Evolutionary conservation across 2,329 filamentous ascomycete genomes (phyloP), one percentile per base, ranked within the genome.

Genomic region (Microcyclosporella mali): DNA sequence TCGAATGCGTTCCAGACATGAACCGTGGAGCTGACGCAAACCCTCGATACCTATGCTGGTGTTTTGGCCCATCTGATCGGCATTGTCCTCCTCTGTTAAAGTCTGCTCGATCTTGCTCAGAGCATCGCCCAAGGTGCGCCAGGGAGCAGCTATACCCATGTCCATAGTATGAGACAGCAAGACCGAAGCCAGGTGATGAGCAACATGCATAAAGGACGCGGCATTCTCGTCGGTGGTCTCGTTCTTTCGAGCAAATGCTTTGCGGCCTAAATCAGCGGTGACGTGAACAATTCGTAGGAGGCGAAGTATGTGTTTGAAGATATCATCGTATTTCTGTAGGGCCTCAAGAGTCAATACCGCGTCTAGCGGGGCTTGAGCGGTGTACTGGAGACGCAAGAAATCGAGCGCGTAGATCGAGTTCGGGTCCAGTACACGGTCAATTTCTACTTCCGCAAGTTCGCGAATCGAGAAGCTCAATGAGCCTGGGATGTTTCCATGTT

Each of bases 401-500:
- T 97, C 92, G n/a, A 97, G 72, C 0, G 92, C 92, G 59, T 90
- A 82, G 14, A 97, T 74, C 0, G 83, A 84, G 59, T 86, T 77
- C 0, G 88, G 82, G 56, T 97, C 79, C 73, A 94, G 82, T 63
- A 88, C 90, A 49, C 77, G 81, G 40, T 88, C 79, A 36, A 95
- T 85, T 54, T 95, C 88, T 35, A 83, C 81, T 6, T 80, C 73
- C 0, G 81, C 76, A 49, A 97, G 73, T 53, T 90, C 83, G 29
- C 92, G 84, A 17, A 98, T 84, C 0, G 86, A 80, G 61, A 98
- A 97, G 62, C 70, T 63, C 52, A 74, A 61, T 28, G 66, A 63
- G 1, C 70, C 69, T 0, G 70, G 68, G 1, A 71, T 60, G 18
- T 69, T 66, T 16, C 16, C 4, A 32, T 32, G 30, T 29, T 12